Evolutionary conservation across 768 basidiomycete species (phyloP), one percentile per base, ranked within the genome.

Genomic region (Podaxis carcinomalis): DNA sequence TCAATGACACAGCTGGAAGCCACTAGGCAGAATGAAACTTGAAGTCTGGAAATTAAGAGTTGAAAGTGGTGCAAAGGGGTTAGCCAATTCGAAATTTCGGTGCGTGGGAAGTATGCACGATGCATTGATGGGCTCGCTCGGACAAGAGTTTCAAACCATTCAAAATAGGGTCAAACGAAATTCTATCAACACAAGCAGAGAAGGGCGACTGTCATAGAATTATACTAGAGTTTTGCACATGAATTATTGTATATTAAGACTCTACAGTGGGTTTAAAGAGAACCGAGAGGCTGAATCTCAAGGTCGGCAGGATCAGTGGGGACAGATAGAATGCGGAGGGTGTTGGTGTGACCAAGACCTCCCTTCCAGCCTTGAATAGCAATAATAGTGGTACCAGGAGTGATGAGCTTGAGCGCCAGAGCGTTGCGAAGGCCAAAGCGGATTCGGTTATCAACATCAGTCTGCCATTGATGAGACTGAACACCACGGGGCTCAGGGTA

Each of bases 311-410:
- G 63, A 68, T 93, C 90, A 23, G 89, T 92, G 16, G 93, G 93
- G 49, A 94, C 93, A 42, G 85, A 85, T 66, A 95, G 75, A 63
- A 95, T 83, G 53, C 93, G 88, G 60, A 95, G 78, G 11, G 92
- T 94, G 80, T 95, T 95, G 65, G 93, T 95, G 77, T 97, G 94
- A 35, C 95, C 95, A 49, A 97, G 84, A 61, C 97, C 97, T 47
- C 95, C 93, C 78, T 95, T 96, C 96, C 96, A 99, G n/a, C 97
- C 97, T 75, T 98, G 97, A 4, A 99, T 90, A 52, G 96, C 96
- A 64, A 98, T 81, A 69, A 99, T 84, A 25, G 95, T 93, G 56
- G 87, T 87, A 57, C 93, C 92, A 39, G 93, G 86, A 69, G 87
- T 86, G 79, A 98, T 88, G 71, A 99, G 83, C 65, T 91, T 89